Base-by-base conservation (phyloP, 2,329 filamentous ascomycete species). In the Chaetomiaceae sp. region DNA sequence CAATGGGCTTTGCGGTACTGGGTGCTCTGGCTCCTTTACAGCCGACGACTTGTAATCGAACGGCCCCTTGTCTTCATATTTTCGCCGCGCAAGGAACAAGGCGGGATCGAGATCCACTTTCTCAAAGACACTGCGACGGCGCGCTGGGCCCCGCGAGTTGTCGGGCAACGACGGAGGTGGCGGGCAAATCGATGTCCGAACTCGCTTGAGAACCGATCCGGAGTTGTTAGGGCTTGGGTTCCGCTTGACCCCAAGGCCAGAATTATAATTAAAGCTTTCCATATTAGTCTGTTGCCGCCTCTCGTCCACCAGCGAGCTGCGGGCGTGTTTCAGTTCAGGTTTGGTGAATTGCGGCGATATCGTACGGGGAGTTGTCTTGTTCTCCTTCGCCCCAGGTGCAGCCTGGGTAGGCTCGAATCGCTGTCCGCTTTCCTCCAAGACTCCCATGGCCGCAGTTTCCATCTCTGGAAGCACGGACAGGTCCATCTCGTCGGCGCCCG, bases 131-230 rank as follows among this genome's bases (percentile, higher is more conserved):
- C 71, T 78, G 8, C 62, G 63, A 27, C 70, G 70, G 8, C 68
- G 65, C 17, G 52, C 57, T 3, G 56, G 49, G 18, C 48, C 53
- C 59, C 39, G 58, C 51, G 22, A 9, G 22, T 45, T 47, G 51
- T 30, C 47, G 34, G 49, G 55, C 45, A 33, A 49, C 42, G 38
- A 57, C 32, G 48, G 56, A 61, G 39, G 44, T 38, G 59, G 48
- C 10, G 42, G 35, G 20, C 62, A 60, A 22, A 76, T 55, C 11
- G 74, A 74, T 3, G 76, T 74, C 26, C 69, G 65, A 9, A 81
- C 71, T 33, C 75, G 69, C 58, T 81, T 81, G 58, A 75, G 81
- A 1, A 81, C 76, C 1, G 74, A 76, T 49, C 77, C 69, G 3
- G 75, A 71, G 38, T 76, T 74, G 50, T 81, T 80, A 0, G 78